Percentiles rank a stretch among this genome's conserved stretches.
Evolutionary conservation across 352 stramenopile species (phyloP).

Genomic region (Phytophthora pluvialis): DNA sequence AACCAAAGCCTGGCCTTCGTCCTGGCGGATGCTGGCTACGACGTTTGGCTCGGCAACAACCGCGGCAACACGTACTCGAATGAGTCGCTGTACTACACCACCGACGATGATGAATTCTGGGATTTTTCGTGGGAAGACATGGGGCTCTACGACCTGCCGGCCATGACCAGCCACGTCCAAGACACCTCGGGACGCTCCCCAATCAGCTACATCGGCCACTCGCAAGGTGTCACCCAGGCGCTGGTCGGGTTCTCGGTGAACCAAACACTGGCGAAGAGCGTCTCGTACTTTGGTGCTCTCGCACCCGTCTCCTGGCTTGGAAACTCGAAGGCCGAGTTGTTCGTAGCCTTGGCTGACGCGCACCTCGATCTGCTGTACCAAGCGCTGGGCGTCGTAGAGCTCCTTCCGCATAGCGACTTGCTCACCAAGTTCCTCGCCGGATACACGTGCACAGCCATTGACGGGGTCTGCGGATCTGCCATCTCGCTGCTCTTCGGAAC

Average conservation of each 20-base stretch:
- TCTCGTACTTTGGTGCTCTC: constrained; percentile 57
- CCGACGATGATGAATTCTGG: constrained; percentile 46
- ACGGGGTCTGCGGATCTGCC: constrained; percentile 42
- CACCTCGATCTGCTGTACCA: constrained; percentile 48
- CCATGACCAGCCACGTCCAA: constrained; percentile 51
- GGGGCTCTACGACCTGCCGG: constrained; percentile 49
- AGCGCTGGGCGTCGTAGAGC: constrained; percentile 39
- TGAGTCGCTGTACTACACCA: constrained; percentile 44
- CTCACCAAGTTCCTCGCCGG: constrained; percentile 47
- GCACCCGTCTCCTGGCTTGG: constrained; percentile 49
- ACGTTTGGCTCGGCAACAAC: constrained; percentile 70
- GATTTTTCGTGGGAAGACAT: constrained; percentile 65
- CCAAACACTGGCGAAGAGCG: constrained; percentile 53
- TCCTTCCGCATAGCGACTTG: constrained; percentile 40
- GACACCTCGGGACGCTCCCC: constrained; percentile 34
- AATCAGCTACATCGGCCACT: constrained; percentile 62
- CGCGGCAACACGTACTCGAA: constrained; percentile 60
- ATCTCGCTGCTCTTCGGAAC: constrained; percentile 45
- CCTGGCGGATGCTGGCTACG: constrained; percentile 55
- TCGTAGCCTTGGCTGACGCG: constrained; percentile 36
- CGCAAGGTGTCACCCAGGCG: constrained; percentile 56
- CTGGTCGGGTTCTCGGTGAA: constrained; percentile 55
- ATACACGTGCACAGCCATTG: constrained; percentile 43
- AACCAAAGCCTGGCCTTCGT: constrained; percentile 61
- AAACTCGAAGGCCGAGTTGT: constrained; percentile 38